Evolutionary conservation across 306 rosid species (phyloP).

Genomic region (Abrus precatorius): DNA sequence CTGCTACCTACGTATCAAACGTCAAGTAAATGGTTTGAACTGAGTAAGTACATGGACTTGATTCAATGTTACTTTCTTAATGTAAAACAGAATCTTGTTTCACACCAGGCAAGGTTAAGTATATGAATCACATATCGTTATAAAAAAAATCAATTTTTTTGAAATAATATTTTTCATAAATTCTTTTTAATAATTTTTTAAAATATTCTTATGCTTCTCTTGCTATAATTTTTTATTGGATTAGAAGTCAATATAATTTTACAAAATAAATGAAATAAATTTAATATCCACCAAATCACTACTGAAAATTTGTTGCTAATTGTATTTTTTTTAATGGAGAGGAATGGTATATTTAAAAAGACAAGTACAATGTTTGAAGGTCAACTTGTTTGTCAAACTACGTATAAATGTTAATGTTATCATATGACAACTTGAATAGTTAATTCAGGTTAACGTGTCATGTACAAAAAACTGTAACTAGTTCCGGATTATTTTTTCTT

Average conservation of each 20-base stretch:
- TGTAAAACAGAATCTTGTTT: no score
- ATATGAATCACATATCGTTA: no score
- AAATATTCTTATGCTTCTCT: no score
- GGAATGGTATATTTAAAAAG: background rate
- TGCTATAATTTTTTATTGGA: no score
- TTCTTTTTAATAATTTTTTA: no score
- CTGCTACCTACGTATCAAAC: constrained; percentile 66
- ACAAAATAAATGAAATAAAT: background rate
- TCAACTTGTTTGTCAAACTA: background rate
- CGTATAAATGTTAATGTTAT: background rate
- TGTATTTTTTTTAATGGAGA: background rate
- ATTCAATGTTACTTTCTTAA: constrained; percentile 22
- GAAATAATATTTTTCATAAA: no score
- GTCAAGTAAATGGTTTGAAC: constrained; percentile 25
- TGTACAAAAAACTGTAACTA: background rate
- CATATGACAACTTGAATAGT: background rate
- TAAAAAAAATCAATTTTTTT: no score
- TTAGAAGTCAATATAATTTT: background rate
- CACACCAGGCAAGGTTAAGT: no score
- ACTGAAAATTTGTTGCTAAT: background rate
- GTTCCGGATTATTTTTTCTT: background rate
- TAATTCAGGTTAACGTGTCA: background rate
- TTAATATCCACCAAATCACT: background rate
- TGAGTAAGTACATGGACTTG: background rate
- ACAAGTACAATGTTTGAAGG: constrained; percentile 10